These are phyloP conservation scores for Podaxis mareebaensis DNA, from an alignment of 768 basidiomycete genomes.

Conservation along the genomic window DNA sequence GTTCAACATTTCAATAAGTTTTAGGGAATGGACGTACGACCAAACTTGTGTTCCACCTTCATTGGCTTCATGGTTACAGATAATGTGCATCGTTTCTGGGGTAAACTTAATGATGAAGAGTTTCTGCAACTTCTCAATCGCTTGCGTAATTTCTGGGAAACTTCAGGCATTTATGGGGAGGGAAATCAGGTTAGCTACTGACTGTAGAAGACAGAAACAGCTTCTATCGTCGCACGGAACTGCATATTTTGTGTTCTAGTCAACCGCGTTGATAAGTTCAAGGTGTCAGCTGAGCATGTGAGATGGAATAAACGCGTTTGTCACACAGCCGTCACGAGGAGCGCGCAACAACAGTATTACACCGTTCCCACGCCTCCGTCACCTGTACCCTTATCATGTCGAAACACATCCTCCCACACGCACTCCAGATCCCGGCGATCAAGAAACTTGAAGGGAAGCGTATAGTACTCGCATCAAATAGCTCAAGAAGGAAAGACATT, in stretches of 20 bases:
- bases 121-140: constrained; percentile 83
- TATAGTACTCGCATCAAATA: constrained; percentile 84
- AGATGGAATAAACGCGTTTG: background rate
- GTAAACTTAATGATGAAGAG: constrained; percentile 82
- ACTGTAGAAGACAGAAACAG: constrained; percentile 36
- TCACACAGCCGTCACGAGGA: background rate
- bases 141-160: constrained; percentile 69
- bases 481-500: constrained; percentile 83
- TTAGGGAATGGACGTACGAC: constrained; percentile 38
- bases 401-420: constrained; percentile 61
- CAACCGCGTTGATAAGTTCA: background rate
- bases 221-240: constrained; percentile 32
- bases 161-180: background rate
- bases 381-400: constrained; percentile 21
- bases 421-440: constrained; percentile 59
- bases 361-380: background rate
- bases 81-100: constrained; percentile 73
- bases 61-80: constrained; percentile 78
- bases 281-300: background rate
- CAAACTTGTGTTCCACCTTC: constrained; percentile 90
- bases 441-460: constrained; percentile 73
- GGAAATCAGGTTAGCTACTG: constrained; percentile 20
- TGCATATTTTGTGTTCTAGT: constrained; percentile 24
- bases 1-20: background rate
- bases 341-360: background rate